phyloP scores from a whole-genome alignment of 2,329 filamentous ascomycete species.

The Ceratocystis cubensis region DNA sequence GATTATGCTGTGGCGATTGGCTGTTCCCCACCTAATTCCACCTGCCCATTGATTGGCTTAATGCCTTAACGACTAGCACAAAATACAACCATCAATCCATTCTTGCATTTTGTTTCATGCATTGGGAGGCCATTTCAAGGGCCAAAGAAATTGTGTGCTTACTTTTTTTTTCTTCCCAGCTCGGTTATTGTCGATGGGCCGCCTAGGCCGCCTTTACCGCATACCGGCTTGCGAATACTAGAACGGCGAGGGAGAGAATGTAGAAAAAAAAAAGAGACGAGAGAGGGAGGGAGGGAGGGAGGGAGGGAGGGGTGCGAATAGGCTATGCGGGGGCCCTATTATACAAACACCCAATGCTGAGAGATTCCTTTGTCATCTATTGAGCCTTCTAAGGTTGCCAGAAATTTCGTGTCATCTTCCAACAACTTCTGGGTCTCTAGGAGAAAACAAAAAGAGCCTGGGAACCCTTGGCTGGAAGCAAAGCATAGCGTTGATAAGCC shows the following conservation, averaged over 20 bases:
- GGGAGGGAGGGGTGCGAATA: not conserved
- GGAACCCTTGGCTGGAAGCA: not conserved
- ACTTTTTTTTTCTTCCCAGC: too few species aligned
- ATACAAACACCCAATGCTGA: too few species aligned
- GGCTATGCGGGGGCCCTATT: not conserved
- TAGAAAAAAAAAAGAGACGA: not conserved
- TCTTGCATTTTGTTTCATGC: not conserved
- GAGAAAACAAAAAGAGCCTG: not conserved
- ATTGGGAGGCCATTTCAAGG: not conserved
- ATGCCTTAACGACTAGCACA: not conserved
- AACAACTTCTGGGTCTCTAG: not conserved
- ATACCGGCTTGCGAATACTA: not conserved
- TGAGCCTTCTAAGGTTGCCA: not conserved
- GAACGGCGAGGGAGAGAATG: not conserved
- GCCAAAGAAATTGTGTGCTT: too few species aligned
- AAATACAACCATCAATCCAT: not conserved
- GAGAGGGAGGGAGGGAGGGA: not conserved
- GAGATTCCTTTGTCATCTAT: not conserved
- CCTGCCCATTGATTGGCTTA: not conserved
- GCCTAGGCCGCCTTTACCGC: not conserved
- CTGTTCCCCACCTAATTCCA: not conserved
- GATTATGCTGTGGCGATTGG: not conserved
- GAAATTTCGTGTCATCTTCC: too few species aligned
- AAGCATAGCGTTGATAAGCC: not conserved
- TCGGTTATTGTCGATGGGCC: too few species aligned